These are phyloP conservation scores for Ogataea methanolica DNA, from an alignment of 805 yeast genomes.

Conservation along the genomic window DNA sequence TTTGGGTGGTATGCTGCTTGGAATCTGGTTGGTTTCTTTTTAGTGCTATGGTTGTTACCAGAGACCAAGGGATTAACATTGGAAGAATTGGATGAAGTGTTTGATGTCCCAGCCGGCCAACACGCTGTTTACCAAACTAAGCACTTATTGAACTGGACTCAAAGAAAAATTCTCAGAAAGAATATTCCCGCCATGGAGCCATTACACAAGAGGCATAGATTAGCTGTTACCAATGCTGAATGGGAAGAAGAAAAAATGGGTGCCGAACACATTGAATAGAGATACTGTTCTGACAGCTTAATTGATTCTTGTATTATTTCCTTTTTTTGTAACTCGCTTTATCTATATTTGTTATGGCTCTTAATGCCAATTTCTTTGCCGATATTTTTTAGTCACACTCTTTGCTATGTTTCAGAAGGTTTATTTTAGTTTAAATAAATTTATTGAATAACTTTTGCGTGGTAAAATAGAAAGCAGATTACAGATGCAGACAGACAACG, in stretches of 20 bases:
- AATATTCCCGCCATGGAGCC: conserved; percentile 48
- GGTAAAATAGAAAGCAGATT: too few species aligned
- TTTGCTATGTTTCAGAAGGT: too few species aligned
- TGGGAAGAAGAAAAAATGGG: conserved; percentile 60
- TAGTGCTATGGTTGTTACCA: conserved; percentile 68
- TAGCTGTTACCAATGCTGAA: conserved; percentile 55
- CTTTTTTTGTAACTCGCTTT: background rate
- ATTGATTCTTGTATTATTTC: background rate
- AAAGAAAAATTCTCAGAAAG: conserved; percentile 44
- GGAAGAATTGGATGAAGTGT: conserved; percentile 74
- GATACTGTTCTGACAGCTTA: background rate
- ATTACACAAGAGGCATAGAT: conserved; percentile 49
- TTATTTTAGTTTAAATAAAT: too few species aligned
- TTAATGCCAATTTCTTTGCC: too few species aligned
- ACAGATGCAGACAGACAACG: too few species aligned
- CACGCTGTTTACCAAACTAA: conserved; percentile 49
- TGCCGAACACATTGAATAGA: conserved; percentile 43
- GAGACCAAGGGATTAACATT: conserved; percentile 70
- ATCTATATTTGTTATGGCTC: background rate
- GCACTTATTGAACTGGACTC: conserved; percentile 38
- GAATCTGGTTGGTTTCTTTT: conserved; percentile 66
- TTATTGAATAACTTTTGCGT: too few species aligned
- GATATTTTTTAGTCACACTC: too few species aligned
- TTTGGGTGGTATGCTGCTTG: conserved; percentile 87
- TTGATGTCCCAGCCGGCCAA: conserved; percentile 50